These are phyloP conservation scores for Gossypium turneri DNA, from an alignment of 345 rosid species.

Conservation along the genomic window DNA sequence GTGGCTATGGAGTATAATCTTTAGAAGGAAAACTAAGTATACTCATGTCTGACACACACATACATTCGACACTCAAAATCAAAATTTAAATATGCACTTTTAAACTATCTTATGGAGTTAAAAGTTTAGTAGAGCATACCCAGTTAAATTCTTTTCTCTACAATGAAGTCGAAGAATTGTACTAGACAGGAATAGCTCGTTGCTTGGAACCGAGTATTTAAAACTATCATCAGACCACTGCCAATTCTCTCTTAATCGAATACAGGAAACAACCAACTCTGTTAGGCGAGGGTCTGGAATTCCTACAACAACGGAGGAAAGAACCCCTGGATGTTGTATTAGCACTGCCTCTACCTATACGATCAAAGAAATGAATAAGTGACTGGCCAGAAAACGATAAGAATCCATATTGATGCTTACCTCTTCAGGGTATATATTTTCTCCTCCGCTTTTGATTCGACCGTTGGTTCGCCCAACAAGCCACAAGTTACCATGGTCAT, in stretches of 20 bases:
- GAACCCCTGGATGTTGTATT: slow-evolving; percentile 55
- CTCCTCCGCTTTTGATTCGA: slow-evolving; percentile 79
- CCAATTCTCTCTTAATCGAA: slow-evolving; percentile 55
- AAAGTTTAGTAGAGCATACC: slow-evolving; percentile 29
- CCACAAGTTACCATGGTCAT: slow-evolving; percentile 63
- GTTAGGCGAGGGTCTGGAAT: slow-evolving; percentile 51
- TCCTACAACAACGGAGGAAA: slow-evolving; percentile 54
- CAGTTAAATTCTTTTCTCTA: slow-evolving; percentile 49
- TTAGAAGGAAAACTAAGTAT: not conserved
- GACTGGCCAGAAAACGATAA: not conserved
- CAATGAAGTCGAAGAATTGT: slow-evolving; percentile 48
- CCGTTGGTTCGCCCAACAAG: slow-evolving; percentile 71
- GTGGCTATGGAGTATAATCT: not conserved
- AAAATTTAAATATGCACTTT: not conserved
- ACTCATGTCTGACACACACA: not conserved
- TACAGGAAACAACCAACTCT: slow-evolving; percentile 76
- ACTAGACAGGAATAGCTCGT: slow-evolving; percentile 36
- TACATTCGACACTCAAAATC: not conserved
- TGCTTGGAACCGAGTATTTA: not conserved
- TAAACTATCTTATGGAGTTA: not conserved
- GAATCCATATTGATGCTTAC: slow-evolving; percentile 30
- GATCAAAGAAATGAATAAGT: slow-evolving; percentile 5
- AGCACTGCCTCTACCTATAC: slow-evolving; percentile 60
- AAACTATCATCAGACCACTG: slow-evolving; percentile 45
- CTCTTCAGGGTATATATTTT: slow-evolving; percentile 89